These are phyloP conservation scores for Fusarium algeriense DNA, from an alignment of 2,329 filamentous ascomycete genomes.

Conservation along the genomic window DNA sequence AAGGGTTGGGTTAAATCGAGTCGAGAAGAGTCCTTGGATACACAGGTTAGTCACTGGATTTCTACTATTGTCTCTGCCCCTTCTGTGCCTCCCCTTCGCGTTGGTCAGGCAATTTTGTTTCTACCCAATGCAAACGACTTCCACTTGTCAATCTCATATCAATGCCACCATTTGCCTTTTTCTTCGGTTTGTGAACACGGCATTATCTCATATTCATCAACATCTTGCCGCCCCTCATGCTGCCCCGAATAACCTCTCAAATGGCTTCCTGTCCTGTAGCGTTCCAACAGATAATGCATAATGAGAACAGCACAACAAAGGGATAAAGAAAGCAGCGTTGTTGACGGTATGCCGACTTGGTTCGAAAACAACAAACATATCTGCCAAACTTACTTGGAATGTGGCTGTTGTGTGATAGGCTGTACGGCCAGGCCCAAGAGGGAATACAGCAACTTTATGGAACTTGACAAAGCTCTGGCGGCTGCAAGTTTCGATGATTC, in stretches of 20 bases:
- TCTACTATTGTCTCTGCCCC: conserved; percentile 7
- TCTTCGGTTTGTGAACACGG: background rate
- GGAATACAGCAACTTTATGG: background rate
- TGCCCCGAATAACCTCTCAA: background rate
- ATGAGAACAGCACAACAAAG: background rate
- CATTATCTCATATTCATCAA: background rate
- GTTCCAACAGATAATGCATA: background rate
- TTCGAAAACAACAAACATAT: background rate
- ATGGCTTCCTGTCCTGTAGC: background rate
- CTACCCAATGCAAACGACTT: conserved; percentile 7
- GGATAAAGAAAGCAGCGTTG: background rate
- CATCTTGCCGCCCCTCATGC: background rate
- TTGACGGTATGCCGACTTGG: background rate
- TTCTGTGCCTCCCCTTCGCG: conserved; percentile 13
- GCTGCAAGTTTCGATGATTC: background rate
- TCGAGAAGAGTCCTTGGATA: conserved; percentile 20
- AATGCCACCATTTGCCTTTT: background rate
- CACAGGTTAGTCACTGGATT: conserved; percentile 28
- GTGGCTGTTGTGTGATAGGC: background rate
- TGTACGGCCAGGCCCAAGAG: background rate
- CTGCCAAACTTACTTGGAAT: conserved; percentile 19
- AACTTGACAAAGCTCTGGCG: background rate
- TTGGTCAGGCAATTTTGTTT: conserved; percentile 9
- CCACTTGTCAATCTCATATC: background rate
- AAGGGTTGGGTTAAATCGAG: conserved; percentile 15